Base-by-base conservation (phyloP, 2,329 filamentous ascomycete species). In the Aspergillus jensenii region DNA sequence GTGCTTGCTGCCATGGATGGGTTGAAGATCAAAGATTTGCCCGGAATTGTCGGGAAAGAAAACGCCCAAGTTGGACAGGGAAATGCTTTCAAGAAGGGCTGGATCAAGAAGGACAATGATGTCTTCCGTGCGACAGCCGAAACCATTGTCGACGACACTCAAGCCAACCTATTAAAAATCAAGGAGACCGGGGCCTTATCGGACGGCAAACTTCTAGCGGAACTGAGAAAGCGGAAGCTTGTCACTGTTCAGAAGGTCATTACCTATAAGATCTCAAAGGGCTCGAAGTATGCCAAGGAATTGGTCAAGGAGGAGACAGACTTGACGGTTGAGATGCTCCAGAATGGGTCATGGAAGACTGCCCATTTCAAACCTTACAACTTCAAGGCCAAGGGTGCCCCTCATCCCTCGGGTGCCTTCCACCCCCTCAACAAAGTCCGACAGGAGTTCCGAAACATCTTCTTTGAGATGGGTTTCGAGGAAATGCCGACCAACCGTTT, bases 391-490 rank as follows among this genome's bases (percentile, higher is more conserved):
- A 81, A 85, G 62, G 87, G 87, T 58, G 79, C 80, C 15, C 70
- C 72, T 31, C 78, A 80, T 12, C 73, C 75, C 5, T 74, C 77
- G 50, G 81, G 81, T 55, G 79, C 81, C 44, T 68, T 83, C 52
- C 81, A 83, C 68, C 81, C 81, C 15, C 71, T 99, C 66, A 97
- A 92, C 80, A 98, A 98, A 82, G 93, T 98, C 68, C 89, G 95
- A 67, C 86, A 91, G 68, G 95, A 98, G 78, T 96, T 99, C 84
- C 84, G 95, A 58, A 90, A 95, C 72, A 97, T 99, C 73, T 99
- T 99, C 87, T 98, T 99, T 79, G 92, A 96, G 74, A 96, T 96
- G 88, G 95, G 93, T 53, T 99, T 98, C 80, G 88, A 93, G 70
- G 95, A 99, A 81, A 98, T 99, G 95, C 90, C 93, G 14, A 97